Percentiles rank a stretch among this genome's conserved stretches.
phyloP scores from a whole-genome alignment of 164 flowering plant species.

The Magnolia officinalis region DNA sequence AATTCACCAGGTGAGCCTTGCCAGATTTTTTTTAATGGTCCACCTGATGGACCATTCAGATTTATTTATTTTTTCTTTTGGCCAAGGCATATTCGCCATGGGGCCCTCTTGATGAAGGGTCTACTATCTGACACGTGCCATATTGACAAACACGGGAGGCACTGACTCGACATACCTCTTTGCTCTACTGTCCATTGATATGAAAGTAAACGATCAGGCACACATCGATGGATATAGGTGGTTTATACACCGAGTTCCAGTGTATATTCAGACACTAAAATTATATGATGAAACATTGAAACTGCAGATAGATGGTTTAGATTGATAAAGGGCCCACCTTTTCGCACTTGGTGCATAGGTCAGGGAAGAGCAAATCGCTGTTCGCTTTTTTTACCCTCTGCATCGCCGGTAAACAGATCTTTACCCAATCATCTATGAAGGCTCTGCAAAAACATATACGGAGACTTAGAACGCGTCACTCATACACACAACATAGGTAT shows the following conservation, averaged over 20 bases:
- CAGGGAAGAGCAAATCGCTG: conserved; percentile 24
- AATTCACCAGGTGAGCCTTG: too few species aligned
- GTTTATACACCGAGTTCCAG: background rate
- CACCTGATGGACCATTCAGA: too few species aligned
- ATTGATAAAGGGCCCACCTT: conserved; percentile 38
- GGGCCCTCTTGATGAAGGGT: too few species aligned
- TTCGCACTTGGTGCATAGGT: conserved; percentile 58
- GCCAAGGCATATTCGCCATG: too few species aligned
- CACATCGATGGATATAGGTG: background rate
- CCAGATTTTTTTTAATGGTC: too few species aligned
- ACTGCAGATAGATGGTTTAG: background rate
- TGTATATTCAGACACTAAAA: too few species aligned
- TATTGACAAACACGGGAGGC: too few species aligned
- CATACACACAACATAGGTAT: background rate
- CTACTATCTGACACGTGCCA: too few species aligned
- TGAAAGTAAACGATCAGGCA: too few species aligned
- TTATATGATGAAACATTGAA: background rate
- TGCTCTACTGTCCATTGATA: too few species aligned
- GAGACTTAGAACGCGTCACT: background rate
- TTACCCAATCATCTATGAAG: conserved; percentile 87
- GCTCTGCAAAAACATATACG: conserved; percentile 36
- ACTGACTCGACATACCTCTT: too few species aligned
- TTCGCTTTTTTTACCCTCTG: conserved; percentile 42
- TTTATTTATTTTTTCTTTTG: too few species aligned
- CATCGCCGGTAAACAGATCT: conserved; percentile 64